Base-by-base conservation (phyloP, 2,329 filamentous ascomycete genomes). In the Monilinia polystroma region DNA sequence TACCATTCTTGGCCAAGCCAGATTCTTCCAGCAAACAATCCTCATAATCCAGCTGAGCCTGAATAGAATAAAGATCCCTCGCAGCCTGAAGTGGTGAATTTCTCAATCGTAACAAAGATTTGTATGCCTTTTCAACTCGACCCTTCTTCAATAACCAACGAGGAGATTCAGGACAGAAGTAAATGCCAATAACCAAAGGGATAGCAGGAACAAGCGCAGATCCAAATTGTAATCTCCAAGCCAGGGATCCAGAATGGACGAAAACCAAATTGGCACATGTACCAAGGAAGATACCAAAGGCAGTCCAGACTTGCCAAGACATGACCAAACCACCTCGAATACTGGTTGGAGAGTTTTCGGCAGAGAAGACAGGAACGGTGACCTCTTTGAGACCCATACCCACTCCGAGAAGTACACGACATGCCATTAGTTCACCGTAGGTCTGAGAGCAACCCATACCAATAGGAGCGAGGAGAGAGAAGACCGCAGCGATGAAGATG, bases 61-160 rank as follows among this genome's bases (percentile, higher is more conserved):
- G 78, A 70, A 87, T 87, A 68, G 86, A 86, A 76, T 86, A 88
- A 0, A 88, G 77, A 70, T 89, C 87, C 0, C 86, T 81, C 0
- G 85, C 85, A 8, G 87, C 87, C 72, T 87, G 85, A 1, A 90
- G 73, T 2, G 82, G 79, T 0, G 81, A 82, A 69, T 87, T 87
- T 29, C 87, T 81, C 6, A 90, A 80, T 10, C 79, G 79, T 18
- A 82, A 77, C 0, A 90, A 80, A 3, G 85, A 87, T 18, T 78
- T 72, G 75, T 83, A 88, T 1, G 87, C 87, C 57, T 85, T 78
- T 4, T 68, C 68, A 71, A 87, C 83, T 63, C 79, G 80, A 16
- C 80, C 80, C 73, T 88, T 88, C 74, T 88, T 88, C 76, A 90
- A 84, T 65, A 82, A 84, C 87, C 87, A 90, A 64, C 87, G 82